Evolutionary conservation across 306 rosid genomes (phyloP).

Genomic region (Ziziphus jujuba): DNA sequence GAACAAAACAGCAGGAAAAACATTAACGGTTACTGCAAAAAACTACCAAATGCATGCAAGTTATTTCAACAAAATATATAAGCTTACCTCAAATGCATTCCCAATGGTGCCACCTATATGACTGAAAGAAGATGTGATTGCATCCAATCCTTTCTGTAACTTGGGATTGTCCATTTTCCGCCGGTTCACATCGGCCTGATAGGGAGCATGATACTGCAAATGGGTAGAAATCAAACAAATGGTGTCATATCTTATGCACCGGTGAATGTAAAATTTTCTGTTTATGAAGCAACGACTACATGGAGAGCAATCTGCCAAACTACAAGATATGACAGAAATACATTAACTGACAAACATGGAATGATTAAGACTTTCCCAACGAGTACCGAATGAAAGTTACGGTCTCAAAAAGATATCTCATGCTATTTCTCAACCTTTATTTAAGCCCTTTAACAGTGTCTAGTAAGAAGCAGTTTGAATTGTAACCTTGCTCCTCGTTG

Average conservation of each 20-base stretch:
- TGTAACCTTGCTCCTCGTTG: constrained; percentile 69
- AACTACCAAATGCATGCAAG: not conserved
- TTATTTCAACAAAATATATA: not conserved
- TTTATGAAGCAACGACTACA: constrained; percentile 22
- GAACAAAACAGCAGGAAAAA: not conserved
- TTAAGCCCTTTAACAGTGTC: not conserved
- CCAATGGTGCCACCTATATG: constrained; percentile 87
- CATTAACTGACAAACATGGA: not conserved
- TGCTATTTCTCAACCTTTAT: not conserved
- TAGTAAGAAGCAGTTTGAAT: constrained; percentile 14
- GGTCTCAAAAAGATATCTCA: not conserved
- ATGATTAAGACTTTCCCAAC: not conserved
- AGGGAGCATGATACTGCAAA: constrained; percentile 49
- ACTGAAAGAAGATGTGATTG: constrained; percentile 79
- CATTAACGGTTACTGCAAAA: too few species aligned
- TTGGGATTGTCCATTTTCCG: constrained; percentile 59
- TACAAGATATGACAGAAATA: not conserved
- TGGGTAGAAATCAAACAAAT: constrained; percentile 19
- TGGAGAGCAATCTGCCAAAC: not conserved
- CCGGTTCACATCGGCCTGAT: constrained; percentile 49
- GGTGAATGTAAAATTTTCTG: constrained; percentile 6
- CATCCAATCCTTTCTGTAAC: constrained; percentile 70
- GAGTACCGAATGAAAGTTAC: not conserved
- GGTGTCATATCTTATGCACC: constrained; percentile 22
- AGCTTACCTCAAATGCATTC: constrained; percentile 87